Conservation (phyloP, 2,329 filamentous ascomycete species). For the Aspergillus ochraceoroseus region DNA sequence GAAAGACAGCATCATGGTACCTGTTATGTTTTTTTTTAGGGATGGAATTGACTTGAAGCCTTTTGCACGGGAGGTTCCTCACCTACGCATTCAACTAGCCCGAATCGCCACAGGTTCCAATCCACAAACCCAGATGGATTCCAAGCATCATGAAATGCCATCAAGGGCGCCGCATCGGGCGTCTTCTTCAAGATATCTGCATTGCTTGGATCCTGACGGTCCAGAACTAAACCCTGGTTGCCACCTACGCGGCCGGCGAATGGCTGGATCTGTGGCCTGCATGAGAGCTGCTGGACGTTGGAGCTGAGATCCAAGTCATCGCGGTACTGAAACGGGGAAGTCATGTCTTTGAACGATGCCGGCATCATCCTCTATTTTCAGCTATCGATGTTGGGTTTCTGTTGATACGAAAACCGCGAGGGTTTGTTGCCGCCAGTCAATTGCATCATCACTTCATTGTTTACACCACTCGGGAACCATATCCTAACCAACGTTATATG, state of each 20-base stretch:
- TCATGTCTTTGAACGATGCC: too few species aligned
- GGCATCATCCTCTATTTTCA: too few species aligned
- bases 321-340: too few species aligned
- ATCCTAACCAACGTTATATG: too few species aligned
- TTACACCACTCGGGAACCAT: too few species aligned
- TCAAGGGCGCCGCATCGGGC: slow-evolving; percentile 42
- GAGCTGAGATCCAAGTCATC: too few species aligned
- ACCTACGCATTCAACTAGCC: slow-evolving; percentile 41
- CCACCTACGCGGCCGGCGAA: slow-evolving; percentile 14
- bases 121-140: slow-evolving; percentile 34
- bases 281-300: too few species aligned
- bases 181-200: slow-evolving; percentile 18
- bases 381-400: too few species aligned
- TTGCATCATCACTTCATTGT: too few species aligned
- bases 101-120: slow-evolving; percentile 39
- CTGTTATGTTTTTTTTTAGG: slow-evolving; percentile 7
- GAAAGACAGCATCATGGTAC: slow-evolving; percentile 28
- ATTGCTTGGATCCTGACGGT: slow-evolving; percentile 27
- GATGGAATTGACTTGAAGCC: not conserved
- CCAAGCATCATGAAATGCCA: slow-evolving; percentile 30
- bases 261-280: not conserved
- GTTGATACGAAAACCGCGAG: too few species aligned
- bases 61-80: not conserved
- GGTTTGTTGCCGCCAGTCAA: too few species aligned
- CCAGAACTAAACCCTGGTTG: slow-evolving; percentile 14